A percentile compares a stretch with the other conserved stretches of the same genome.
Conservation (phyloP, 1,284 basidiomycete species). For the Ceratobasidium sp. region DNA sequence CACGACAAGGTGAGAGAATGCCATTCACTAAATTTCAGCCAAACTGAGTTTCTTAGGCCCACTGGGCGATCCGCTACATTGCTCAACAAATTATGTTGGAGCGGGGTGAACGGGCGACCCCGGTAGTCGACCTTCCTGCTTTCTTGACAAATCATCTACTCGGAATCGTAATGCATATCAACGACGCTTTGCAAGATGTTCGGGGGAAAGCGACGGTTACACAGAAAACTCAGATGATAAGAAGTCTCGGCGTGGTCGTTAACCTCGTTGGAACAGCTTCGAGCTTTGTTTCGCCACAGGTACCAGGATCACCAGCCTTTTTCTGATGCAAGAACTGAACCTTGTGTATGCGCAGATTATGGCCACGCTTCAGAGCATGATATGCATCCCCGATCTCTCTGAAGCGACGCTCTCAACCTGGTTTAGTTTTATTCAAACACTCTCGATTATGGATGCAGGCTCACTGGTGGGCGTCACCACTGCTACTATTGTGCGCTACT, state of each 20-base stretch:
- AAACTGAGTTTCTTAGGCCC: constrained; percentile 55
- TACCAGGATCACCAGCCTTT: constrained; percentile 51
- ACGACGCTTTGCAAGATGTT: constrained; percentile 80
- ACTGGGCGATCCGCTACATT: constrained; percentile 68
- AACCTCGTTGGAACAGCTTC: constrained; percentile 73
- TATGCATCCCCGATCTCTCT: constrained; percentile 73
- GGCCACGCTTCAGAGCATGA: constrained; percentile 92
- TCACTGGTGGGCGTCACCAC: constrained; percentile 87
- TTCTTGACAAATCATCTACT: constrained; percentile 79
- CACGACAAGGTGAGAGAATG: constrained; percentile 55
- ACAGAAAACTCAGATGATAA: constrained; percentile 74
- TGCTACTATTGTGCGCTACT: constrained; percentile 80
- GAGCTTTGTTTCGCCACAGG: constrained; percentile 81
- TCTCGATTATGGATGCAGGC: constrained; percentile 75
- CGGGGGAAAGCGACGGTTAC: constrained; percentile 71
- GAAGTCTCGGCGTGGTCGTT: constrained; percentile 79
- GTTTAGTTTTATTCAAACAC: constrained; percentile 75
- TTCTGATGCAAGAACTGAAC: neutral
- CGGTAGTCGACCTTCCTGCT: constrained; percentile 55
- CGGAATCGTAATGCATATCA: constrained; percentile 79
- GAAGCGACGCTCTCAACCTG: constrained; percentile 83
- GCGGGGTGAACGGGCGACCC: constrained; percentile 46
- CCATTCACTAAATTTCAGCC: neutral
- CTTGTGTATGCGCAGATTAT: constrained; percentile 69
- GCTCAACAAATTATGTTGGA: constrained; percentile 49